phyloP scores from a whole-genome alignment of 2,329 filamentous ascomycete genomes.

The Elsinoe fawcettii region DNA sequence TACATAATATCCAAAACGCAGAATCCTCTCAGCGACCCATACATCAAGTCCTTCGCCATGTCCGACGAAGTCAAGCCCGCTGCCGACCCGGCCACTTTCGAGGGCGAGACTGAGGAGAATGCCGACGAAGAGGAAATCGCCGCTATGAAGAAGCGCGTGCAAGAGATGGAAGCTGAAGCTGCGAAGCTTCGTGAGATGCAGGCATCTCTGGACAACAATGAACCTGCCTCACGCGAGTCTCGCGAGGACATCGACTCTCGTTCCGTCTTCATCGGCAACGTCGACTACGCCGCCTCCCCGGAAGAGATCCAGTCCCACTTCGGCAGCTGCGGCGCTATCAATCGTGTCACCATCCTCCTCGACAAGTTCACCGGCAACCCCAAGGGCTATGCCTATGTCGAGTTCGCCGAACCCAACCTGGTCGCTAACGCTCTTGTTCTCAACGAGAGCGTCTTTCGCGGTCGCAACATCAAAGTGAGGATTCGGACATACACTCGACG shows the following conservation, averaged over 20 bases:
- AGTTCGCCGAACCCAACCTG: conserved; percentile 88
- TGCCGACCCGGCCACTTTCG: conserved; percentile 16
- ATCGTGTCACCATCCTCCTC: conserved; percentile 91
- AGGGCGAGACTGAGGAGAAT: conserved; percentile 28
- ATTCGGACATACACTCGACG: background rate
- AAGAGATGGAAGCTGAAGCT: conserved; percentile 53
- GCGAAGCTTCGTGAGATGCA: conserved; percentile 50
- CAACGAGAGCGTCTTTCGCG: conserved; percentile 94
- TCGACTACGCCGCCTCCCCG: conserved; percentile 93
- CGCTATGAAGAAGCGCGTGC: conserved; percentile 47
- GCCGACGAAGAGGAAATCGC: conserved; percentile 37
- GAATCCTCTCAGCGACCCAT: background rate
- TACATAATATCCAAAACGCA: background rate
- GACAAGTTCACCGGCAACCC: conserved; percentile 99
- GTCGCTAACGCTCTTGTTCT: conserved; percentile 89
- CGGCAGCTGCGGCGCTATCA: conserved; percentile 94
- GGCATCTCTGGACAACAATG: conserved; percentile 68
- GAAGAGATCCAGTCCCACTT: conserved; percentile 99
- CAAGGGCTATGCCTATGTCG: conserved; percentile 99
- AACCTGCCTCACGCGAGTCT: conserved; percentile 75
- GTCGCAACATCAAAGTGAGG: conserved; percentile 83
- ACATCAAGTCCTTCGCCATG: conserved; percentile 6
- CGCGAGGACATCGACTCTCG: conserved; percentile 92
- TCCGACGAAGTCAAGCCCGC: conserved; percentile 14
- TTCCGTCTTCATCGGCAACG: conserved; percentile 97